Percentiles rank a stretch among this genome's conserved stretches.
Evolutionary conservation across 116 monocot species (phyloP).

Genomic region (Iris pallida): DNA sequence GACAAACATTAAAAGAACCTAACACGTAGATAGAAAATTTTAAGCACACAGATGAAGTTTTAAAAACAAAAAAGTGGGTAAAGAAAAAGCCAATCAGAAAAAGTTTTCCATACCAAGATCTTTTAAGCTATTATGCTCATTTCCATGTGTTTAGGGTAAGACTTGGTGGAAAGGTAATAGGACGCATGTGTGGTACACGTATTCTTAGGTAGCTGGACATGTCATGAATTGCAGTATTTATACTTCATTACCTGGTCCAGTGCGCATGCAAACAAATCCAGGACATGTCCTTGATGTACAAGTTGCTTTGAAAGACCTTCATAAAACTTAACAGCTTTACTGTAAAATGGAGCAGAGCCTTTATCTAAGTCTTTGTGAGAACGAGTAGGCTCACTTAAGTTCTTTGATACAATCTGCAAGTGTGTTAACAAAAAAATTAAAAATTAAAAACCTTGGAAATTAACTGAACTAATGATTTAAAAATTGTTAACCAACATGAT

Average conservation of each 20-base stretch:
- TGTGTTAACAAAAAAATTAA: neutral
- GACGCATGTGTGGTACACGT: too few relatives aligned
- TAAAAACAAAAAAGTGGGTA: too few relatives aligned
- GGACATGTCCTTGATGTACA: slow-evolving; percentile 94
- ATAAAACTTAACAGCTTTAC: slow-evolving; percentile 85
- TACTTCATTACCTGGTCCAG: slow-evolving; percentile 70
- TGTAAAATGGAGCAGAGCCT: slow-evolving; percentile 61
- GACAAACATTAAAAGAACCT: too few relatives aligned
- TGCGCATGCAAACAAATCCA: slow-evolving; percentile 97
- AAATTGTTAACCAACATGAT: neutral
- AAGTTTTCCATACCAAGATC: too few relatives aligned
- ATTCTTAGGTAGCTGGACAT: too few relatives aligned
- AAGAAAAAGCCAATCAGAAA: too few relatives aligned
- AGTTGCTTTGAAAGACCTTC: slow-evolving; percentile 90
- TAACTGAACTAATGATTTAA: neutral
- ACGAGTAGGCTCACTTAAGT: slow-evolving; percentile 85
- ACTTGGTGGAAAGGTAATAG: too few relatives aligned
- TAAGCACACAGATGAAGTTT: too few relatives aligned
- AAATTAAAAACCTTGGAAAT: slow-evolving; percentile 4
- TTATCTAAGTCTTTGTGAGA: slow-evolving; percentile 96
- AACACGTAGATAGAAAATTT: too few relatives aligned
- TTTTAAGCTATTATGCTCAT: too few relatives aligned
- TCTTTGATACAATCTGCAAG: slow-evolving; percentile 84
- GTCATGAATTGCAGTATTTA: too few relatives aligned
- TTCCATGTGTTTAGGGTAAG: too few relatives aligned